phyloP scores from a whole-genome alignment of 306 rosid species.

The Inga leiocalycina region DNA sequence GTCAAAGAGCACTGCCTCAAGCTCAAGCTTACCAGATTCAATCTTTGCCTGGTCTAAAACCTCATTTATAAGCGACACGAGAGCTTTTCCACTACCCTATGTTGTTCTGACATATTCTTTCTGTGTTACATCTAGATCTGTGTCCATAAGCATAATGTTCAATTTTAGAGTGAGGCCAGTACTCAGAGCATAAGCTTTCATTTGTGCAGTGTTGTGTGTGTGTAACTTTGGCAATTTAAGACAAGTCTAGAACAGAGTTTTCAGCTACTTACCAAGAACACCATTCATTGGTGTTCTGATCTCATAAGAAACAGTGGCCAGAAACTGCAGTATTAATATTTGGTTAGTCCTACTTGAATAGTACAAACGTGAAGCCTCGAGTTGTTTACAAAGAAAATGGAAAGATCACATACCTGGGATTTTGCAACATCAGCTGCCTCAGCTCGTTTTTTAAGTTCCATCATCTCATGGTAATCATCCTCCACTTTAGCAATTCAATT shows the following conservation, averaged over 20 bases:
- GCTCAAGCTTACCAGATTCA: conserved; percentile 95
- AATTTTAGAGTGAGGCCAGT: conserved; percentile 34
- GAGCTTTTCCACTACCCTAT: conserved; percentile 94
- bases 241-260: not conserved
- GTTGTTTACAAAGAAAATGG: not conserved
- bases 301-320: conserved; percentile 98
- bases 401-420: conserved; percentile 72
- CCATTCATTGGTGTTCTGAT: conserved; percentile 99
- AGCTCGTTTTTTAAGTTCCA: conserved; percentile 82
- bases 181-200: conserved; percentile 22
- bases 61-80: conserved; percentile 91
- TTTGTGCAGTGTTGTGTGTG: not conserved
- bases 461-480: conserved; percentile 73
- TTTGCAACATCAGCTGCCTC: conserved; percentile 96
- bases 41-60: conserved; percentile 97
- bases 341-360: conserved; percentile 32
- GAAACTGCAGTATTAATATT: conserved; percentile 65
- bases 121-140: conserved; percentile 86
- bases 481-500: conserved; percentile 91
- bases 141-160: conserved; percentile 88
- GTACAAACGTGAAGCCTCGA: conserved; percentile 22
- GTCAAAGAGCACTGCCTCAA: conserved; percentile 83
- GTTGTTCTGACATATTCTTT: conserved; percentile 90
- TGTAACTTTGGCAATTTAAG: conserved; percentile 13
- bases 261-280: conserved; percentile 77